phyloP scores from a whole-genome alignment of 2,329 filamentous ascomycete species.

The Lithohypha guttulata region DNA sequence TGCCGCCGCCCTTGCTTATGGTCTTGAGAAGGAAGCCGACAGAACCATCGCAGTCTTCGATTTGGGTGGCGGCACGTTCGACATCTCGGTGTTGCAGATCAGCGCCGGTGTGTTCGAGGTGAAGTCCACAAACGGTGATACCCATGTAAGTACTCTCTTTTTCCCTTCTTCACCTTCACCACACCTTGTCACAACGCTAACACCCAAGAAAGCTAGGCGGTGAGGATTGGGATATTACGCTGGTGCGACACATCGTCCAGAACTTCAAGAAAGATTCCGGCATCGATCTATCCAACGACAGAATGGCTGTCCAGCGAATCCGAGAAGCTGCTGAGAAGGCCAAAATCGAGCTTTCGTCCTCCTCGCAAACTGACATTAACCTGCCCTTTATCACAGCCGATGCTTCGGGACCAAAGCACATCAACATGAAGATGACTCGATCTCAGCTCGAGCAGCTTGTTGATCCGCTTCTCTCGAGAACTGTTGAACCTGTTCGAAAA shows the following conservation, averaged over 20 bases:
- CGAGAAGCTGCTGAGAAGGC: constrained; percentile 98
- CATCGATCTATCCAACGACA: constrained; percentile 80
- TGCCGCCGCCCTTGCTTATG: constrained; percentile 88
- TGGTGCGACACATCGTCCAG: constrained; percentile 85
- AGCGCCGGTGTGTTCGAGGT: constrained; percentile 98
- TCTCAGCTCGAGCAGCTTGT: constrained; percentile 89
- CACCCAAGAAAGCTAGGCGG: no score
- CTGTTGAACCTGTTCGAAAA: constrained; percentile 88
- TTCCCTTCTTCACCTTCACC: no score
- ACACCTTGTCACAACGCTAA: no score
- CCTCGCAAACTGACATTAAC: constrained; percentile 93
- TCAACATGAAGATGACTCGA: constrained; percentile 88
- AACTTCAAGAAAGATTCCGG: constrained; percentile 95
- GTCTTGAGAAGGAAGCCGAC: constrained; percentile 88
- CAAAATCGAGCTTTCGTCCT: constrained; percentile 96
- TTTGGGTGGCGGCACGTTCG: constrained; percentile 96
- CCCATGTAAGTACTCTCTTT: no score
- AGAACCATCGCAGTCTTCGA: constrained; percentile 90
- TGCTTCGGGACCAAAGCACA: constrained; percentile 91
- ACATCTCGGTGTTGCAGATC: constrained; percentile 96
- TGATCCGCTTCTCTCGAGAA: constrained; percentile 75
- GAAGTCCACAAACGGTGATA: constrained; percentile 98
- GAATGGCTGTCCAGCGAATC: constrained; percentile 98
- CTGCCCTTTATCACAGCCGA: constrained; percentile 98
- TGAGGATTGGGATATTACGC: constrained; percentile 92